These are phyloP conservation scores for Xerocomellus chrysenteron DNA, from an alignment of 768 basidiomycete species.

Conservation along the genomic window DNA sequence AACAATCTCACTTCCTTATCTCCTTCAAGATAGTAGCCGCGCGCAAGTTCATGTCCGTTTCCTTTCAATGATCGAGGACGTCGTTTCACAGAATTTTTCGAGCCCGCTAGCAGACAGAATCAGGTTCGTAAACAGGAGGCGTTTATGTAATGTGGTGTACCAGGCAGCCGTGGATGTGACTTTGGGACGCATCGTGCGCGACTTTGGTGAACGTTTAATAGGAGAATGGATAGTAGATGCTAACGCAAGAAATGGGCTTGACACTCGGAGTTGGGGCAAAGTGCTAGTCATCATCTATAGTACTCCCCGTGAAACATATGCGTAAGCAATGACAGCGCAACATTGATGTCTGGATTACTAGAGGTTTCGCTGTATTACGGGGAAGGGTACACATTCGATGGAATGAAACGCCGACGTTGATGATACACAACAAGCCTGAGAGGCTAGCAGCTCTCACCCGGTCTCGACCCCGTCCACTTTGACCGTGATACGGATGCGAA, in stretches of 20 bases:
- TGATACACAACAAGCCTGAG: background rate
- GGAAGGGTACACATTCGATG: background rate
- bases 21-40: background rate
- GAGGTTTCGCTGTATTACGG: background rate
- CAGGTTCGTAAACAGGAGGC: constrained; percentile 46
- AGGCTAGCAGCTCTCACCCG: constrained; percentile 26
- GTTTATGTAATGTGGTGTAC: constrained; percentile 37
- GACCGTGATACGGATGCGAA: constrained; percentile 70
- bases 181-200: too few relatives aligned
- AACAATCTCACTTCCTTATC: background rate
- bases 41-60: background rate
- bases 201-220: constrained; percentile 4
- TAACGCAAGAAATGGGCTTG: background rate
- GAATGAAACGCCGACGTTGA: background rate
- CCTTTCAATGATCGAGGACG: background rate
- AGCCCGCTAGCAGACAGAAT: constrained; percentile 51
- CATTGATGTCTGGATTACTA: too few relatives aligned
- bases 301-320: background rate
- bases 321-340: background rate
- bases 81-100: constrained; percentile 49
- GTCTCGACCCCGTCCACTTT: constrained; percentile 68
- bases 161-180: background rate
- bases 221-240: background rate
- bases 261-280: background rate
- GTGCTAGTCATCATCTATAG: constrained; percentile 3